Percentiles rank a stretch among this genome's conserved stretches.
phyloP scores from a whole-genome alignment of 2,329 filamentous ascomycete species.

The Ophiosphaerella herpotricha region DNA sequence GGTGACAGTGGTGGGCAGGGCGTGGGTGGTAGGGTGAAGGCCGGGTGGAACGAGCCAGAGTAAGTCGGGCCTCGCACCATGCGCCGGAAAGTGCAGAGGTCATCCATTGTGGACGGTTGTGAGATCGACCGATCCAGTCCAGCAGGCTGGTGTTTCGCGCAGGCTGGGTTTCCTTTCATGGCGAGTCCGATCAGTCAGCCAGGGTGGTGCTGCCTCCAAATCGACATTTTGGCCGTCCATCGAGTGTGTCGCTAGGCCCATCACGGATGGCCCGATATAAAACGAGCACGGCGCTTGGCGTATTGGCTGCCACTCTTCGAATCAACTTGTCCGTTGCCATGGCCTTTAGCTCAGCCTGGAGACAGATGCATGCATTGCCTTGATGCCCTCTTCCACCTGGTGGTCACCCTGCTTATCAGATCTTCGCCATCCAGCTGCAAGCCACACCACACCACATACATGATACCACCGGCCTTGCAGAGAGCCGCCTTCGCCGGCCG shows the following conservation, averaged over 20 bases:
- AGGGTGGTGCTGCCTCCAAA: constrained; percentile 6
- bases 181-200: constrained; percentile 23
- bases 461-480: neutral
- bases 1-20: constrained; percentile 5
- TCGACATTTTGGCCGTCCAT: constrained; percentile 10
- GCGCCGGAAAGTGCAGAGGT: constrained; percentile 19
- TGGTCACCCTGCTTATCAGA: neutral
- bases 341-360: too few species aligned
- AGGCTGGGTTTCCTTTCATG: constrained; percentile 8
- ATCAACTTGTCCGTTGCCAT: too few species aligned
- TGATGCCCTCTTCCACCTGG: neutral
- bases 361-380: too few species aligned
- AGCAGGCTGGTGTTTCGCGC: constrained; percentile 21
- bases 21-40: constrained; percentile 3
- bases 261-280: constrained; percentile 2
- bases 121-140: constrained; percentile 21
- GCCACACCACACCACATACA: too few species aligned
- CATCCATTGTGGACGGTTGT: constrained; percentile 22
- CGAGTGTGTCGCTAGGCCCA: constrained; percentile 3
- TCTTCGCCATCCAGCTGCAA: neutral
- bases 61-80: constrained; percentile 5
- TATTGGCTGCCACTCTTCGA: neutral
- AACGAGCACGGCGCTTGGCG: constrained; percentile 3
- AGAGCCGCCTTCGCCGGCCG: neutral
- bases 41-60: constrained; percentile 9